phyloP scores from a whole-genome alignment of 495 filamentous ascomycete species.

The Penicillium malachiteum region DNA sequence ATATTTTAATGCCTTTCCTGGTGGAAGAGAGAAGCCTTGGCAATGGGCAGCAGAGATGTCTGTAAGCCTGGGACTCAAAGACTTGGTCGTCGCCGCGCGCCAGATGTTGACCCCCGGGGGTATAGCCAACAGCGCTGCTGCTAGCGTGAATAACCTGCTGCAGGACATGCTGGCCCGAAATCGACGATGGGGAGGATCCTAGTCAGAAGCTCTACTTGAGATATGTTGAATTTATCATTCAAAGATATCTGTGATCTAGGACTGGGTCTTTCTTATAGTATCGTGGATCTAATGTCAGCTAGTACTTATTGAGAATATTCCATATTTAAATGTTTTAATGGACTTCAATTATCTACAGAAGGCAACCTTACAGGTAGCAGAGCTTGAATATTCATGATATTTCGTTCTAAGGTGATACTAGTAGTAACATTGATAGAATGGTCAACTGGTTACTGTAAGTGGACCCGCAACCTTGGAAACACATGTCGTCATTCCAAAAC shows the following conservation, averaged over 20 bases:
- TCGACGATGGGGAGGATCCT: slow-evolving; percentile 1
- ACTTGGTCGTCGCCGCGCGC: slow-evolving; percentile 32
- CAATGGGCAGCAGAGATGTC: slow-evolving; percentile 65
- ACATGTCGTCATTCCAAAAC: slow-evolving; percentile 9
- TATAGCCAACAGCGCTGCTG: slow-evolving; percentile 18
- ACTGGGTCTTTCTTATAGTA: too few species aligned
- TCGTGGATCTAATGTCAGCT: too few species aligned
- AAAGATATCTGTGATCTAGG: background rate
- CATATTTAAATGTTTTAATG: too few species aligned
- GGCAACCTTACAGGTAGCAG: too few species aligned
- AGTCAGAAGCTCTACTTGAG: background rate
- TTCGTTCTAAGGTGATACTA: too few species aligned
- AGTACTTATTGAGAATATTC: too few species aligned
- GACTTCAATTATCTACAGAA: too few species aligned
- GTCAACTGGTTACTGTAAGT: too few species aligned
- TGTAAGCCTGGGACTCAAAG: slow-evolving; percentile 49
- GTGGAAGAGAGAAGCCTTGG: slow-evolving; percentile 60
- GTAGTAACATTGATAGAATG: too few species aligned
- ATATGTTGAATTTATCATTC: background rate
- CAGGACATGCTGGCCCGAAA: slow-evolving; percentile 35
- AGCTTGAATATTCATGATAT: too few species aligned
- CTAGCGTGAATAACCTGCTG: slow-evolving; percentile 27
- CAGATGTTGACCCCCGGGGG: slow-evolving; percentile 29
- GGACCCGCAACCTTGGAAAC: background rate
- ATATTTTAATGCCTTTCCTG: slow-evolving; percentile 71